A percentile compares a stretch with the other conserved stretches of the same genome.
Evolutionary conservation across 768 basidiomycete genomes (phyloP).

Genomic region (Trametopsis cervina): DNA sequence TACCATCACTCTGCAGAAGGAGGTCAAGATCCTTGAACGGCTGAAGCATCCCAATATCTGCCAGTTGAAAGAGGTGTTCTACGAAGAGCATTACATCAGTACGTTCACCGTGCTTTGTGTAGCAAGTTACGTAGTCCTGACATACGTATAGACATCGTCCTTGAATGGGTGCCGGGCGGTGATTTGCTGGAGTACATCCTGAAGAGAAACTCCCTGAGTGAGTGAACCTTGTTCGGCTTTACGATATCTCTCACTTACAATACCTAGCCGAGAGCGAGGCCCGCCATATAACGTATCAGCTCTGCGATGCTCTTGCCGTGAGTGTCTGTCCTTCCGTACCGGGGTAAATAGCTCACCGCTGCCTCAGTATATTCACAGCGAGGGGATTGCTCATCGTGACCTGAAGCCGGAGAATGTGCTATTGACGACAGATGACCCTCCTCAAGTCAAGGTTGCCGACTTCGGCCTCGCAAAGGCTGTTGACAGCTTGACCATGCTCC

Average conservation of each 20-base stretch:
- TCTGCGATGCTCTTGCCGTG: slow-evolving; percentile 75
- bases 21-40: slow-evolving; percentile 55
- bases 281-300: slow-evolving; percentile 69
- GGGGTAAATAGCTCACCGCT: neutral
- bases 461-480: slow-evolving; percentile 95
- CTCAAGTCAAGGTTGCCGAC: slow-evolving; percentile 84
- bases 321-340: slow-evolving; percentile 17
- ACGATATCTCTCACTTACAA: too few species aligned
- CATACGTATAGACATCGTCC: slow-evolving; percentile 55
- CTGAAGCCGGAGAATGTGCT: slow-evolving; percentile 92
- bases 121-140: slow-evolving; percentile 22
- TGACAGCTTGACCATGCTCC: slow-evolving; percentile 68
- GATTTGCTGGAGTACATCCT: slow-evolving; percentile 83
- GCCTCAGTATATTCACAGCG: slow-evolving; percentile 54
- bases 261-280: slow-evolving; percentile 45
- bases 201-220: slow-evolving; percentile 51
- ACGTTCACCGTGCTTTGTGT: slow-evolving; percentile 25
- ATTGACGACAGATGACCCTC: slow-evolving; percentile 63
- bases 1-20: slow-evolving; percentile 3
- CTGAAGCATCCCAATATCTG: slow-evolving; percentile 83
- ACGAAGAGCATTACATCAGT: slow-evolving; percentile 56
- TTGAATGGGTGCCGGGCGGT: slow-evolving; percentile 84
- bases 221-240: slow-evolving; percentile 24
- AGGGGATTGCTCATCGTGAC: slow-evolving; percentile 88
- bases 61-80: slow-evolving; percentile 69